Conservation (phyloP, 1,284 basidiomycete genomes). For the Heterobasidion occidentale region DNA sequence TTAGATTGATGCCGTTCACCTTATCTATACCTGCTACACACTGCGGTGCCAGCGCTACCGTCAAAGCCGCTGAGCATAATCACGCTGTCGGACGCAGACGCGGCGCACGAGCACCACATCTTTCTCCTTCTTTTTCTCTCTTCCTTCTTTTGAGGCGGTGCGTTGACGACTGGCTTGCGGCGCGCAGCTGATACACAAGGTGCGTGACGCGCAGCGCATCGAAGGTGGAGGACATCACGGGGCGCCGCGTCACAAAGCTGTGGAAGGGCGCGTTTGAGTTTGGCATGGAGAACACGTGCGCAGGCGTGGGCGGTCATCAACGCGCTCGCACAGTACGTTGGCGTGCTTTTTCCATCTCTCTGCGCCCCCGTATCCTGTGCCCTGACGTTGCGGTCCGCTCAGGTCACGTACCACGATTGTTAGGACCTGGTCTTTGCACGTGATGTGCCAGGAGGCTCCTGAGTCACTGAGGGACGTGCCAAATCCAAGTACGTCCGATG, state of each 20-base stretch:
- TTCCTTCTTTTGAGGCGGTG: too few species aligned
- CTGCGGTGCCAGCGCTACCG: constrained; percentile 57
- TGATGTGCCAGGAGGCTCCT: too few species aligned
- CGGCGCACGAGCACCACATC: constrained; percentile 51
- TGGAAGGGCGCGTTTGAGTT: constrained; percentile 92
- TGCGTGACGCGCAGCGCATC: constrained; percentile 65
- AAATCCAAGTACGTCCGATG: too few species aligned
- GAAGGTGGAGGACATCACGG: constrained; percentile 85
- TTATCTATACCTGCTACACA: too few species aligned
- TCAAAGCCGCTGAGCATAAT: constrained; percentile 78
- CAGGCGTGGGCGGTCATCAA: constrained; percentile 88
- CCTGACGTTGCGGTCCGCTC: constrained; percentile 1
- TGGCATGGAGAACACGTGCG: constrained; percentile 79
- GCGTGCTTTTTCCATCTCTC: too few species aligned
- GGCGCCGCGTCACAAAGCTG: constrained; percentile 74
- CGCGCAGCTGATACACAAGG: constrained; percentile 74
- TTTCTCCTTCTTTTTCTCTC: too few species aligned
- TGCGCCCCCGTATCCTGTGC: neutral
- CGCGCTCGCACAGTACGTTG: constrained; percentile 36
- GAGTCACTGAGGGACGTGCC: too few species aligned
- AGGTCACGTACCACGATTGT: constrained; percentile 83
- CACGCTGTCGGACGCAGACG: constrained; percentile 80
- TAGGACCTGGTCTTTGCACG: too few species aligned
- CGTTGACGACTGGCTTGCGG: neutral
- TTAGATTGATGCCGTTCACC: too few species aligned